Evolutionary conservation across 2,329 filamentous ascomycete species (phyloP), one percentile per base, ranked within the genome.

Genomic region (Fusarium drepaniforme): DNA sequence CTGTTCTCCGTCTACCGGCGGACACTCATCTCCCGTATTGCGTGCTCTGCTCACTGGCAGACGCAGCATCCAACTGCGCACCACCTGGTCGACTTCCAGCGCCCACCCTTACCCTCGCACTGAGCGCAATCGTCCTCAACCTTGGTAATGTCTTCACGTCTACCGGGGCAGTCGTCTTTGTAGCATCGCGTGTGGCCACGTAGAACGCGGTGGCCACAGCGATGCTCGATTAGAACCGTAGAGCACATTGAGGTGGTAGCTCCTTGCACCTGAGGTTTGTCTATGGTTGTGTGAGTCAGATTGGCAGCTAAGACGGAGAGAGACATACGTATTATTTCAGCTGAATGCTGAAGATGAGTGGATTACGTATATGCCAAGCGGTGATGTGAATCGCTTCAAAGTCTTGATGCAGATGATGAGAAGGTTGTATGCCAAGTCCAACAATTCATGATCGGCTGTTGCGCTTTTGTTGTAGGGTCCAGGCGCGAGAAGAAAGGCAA

Each of bases 141-240:
- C 57, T 76, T 65, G 18, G 77, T 75, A 8, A 83, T 70, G 30
- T 82, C 81, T 33, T 83, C 82, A 25, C 73, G 77, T 33, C 79
- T 77, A 3, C 77, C 80, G 1, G 78, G 64, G 65, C 83, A 84
- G 28, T 80, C 68, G 8, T 80, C 78, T 49, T 72, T 69, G 62
- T 81, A 84, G 75, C 83, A 84, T 70, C 78, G 77, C 13, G 83
- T 83, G 60, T 80, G 81, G 58, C 83, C 83, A 33, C 83, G 77
- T 44, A 77, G 73, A 51, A 83, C 79, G 49, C 76, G 79, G 74
- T 84, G 83, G 64, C 82, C 80, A 78, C 83, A 84, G 66, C 77
- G 76, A 67, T 84, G 82, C 65, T 84, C 79, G 71, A 83, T 75
- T 37, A 83, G 30, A 49, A 75, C 80, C 49, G 76, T 79, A 57